These are phyloP conservation scores for Dissophora globulifera DNA, from an alignment of 192 early-diverging fungal species.

Conservation along the genomic window DNA sequence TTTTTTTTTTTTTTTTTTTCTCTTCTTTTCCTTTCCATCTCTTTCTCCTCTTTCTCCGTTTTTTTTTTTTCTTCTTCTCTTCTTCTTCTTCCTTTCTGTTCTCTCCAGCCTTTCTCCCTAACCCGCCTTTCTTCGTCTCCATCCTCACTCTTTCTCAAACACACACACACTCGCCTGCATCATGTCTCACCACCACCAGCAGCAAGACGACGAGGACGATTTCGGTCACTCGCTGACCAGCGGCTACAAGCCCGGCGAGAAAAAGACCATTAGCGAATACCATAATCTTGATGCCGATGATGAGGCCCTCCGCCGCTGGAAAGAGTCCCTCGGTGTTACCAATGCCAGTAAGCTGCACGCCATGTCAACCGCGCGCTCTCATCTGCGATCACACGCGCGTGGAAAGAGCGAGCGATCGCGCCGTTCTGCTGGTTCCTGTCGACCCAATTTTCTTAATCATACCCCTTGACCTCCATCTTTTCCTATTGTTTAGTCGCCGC, in stretches of 20 bases:
- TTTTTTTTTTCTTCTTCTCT: slow-evolving; percentile 4
- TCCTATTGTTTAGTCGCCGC: slow-evolving; percentile 10
- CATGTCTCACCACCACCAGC: slow-evolving; percentile 62
- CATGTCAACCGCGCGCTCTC: background rate
- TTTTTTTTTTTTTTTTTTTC: background rate
- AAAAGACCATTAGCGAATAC: slow-evolving; percentile 91
- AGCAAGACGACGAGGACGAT: slow-evolving; percentile 68
- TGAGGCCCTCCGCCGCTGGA: slow-evolving; percentile 97
- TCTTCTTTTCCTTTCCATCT: slow-evolving; percentile 1
- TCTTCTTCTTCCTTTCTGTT: background rate
- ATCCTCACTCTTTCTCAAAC: background rate
- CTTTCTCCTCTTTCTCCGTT: background rate
- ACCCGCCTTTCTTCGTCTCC: background rate
- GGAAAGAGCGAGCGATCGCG: background rate
- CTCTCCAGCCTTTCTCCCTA: background rate
- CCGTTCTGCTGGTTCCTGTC: slow-evolving; percentile 2
- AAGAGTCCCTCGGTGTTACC: slow-evolving; percentile 89
- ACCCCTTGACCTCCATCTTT: too few relatives aligned
- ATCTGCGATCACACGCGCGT: background rate
- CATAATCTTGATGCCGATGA: slow-evolving; percentile 87
- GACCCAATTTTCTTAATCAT: background rate
- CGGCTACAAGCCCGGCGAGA: slow-evolving; percentile 92
- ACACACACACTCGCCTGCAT: slow-evolving; percentile 4
- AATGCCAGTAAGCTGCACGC: slow-evolving; percentile 51
- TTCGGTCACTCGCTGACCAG: slow-evolving; percentile 79